Percentiles rank a stretch among this genome's conserved stretches.
These are phyloP conservation scores for Candida glucosophila DNA, from an alignment of 1,139 yeast genomes.

Conservation along the genomic window DNA sequence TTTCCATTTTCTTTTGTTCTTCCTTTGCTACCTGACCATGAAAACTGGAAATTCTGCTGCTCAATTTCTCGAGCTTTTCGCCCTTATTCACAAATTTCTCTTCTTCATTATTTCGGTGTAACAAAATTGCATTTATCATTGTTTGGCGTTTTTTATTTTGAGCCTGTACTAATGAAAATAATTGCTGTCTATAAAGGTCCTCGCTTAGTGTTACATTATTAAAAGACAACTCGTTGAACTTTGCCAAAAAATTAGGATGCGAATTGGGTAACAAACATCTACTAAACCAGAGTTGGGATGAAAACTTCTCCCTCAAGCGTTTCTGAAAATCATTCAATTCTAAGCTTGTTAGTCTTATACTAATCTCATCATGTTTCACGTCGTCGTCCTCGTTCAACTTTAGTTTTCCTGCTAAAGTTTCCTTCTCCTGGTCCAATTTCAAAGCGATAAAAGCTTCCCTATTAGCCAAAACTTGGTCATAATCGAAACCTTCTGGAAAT, in stretches of 20 bases:
- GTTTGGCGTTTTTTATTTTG: conserved; percentile 35
- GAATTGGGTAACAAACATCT: conserved; percentile 61
- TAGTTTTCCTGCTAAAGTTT: conserved; percentile 14
- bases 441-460: conserved; percentile 35
- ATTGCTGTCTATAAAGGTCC: conserved; percentile 31
- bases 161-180: conserved; percentile 32
- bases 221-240: conserved; percentile 46
- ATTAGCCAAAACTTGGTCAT: conserved; percentile 51
- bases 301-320: conserved; percentile 53
- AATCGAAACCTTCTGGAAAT: conserved; percentile 64
- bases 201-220: conserved; percentile 39
- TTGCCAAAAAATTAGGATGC: conserved; percentile 71
- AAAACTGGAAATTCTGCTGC: conserved; percentile 31
- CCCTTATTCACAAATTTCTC: conserved; percentile 15
- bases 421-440: conserved; percentile 22
- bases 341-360: too few species aligned
- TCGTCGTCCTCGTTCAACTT: conserved; percentile 12
- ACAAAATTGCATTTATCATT: conserved; percentile 25
- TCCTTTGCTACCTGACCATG: conserved; percentile 60
- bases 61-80: conserved; percentile 36
- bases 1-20: conserved; percentile 65
- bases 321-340: conserved; percentile 56
- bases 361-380: conserved; percentile 14
- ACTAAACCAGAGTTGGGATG: conserved; percentile 59
- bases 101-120: conserved; percentile 10